A percentile compares a stretch with the other conserved stretches of the same genome.
These are phyloP conservation scores for Phytopythium chamaehyphon DNA, from an alignment of 352 stramenopile genomes.

Conservation along the genomic window DNA sequence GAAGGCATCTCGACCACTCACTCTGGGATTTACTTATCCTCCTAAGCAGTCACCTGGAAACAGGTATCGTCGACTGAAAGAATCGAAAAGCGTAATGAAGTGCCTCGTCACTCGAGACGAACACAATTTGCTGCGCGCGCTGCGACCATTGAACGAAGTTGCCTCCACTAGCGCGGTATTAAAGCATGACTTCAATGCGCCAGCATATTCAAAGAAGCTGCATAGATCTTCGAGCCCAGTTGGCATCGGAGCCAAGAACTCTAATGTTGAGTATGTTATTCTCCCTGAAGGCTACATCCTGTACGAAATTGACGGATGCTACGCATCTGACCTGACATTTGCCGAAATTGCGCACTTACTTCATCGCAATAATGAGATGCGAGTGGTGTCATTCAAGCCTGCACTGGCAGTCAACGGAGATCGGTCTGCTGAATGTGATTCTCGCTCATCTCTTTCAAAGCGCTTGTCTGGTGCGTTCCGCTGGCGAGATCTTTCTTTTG, in stretches of 20 bases:
- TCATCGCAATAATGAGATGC: slow-evolving; percentile 35
- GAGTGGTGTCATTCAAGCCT: slow-evolving; percentile 58
- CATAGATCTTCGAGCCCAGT: neutral
- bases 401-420: slow-evolving; percentile 34
- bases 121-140: slow-evolving; percentile 33
- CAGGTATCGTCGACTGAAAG: slow-evolving; percentile 36
- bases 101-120: slow-evolving; percentile 45
- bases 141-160: slow-evolving; percentile 50
- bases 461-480: slow-evolving; percentile 47
- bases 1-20: slow-evolving; percentile 35
- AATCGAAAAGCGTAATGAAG: slow-evolving; percentile 44
- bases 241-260: neutral
- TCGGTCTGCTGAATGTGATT: slow-evolving; percentile 7
- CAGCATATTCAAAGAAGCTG: slow-evolving; percentile 23
- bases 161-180: slow-evolving; percentile 44
- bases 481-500: slow-evolving; percentile 16
- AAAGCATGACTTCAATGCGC: slow-evolving; percentile 35
- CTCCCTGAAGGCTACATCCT: slow-evolving; percentile 59
- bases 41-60: slow-evolving; percentile 18
- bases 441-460: slow-evolving; percentile 30
- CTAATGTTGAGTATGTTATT: slow-evolving; percentile 14
- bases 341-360: slow-evolving; percentile 60
- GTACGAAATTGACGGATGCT: slow-evolving; percentile 59
- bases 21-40: slow-evolving; percentile 50
- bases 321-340: slow-evolving; percentile 49